Base-by-base conservation (phyloP, 192 early-diverging fungal genomes). In the Lobosporangium transversale region DNA sequence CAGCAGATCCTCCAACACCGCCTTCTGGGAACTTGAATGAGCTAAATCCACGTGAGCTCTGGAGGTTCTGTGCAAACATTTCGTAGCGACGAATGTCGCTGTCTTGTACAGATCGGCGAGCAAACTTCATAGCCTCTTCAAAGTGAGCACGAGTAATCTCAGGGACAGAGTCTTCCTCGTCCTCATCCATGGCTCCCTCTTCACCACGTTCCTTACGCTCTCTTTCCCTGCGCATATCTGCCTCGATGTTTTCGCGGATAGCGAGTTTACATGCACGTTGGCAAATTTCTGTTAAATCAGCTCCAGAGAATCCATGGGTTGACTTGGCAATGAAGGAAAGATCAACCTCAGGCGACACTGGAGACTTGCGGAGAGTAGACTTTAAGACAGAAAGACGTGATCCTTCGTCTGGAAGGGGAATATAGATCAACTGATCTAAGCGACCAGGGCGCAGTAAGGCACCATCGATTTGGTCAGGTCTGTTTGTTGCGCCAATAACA, bases 61-160 rank as follows among this genome's bases (percentile, higher is more conserved):
- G 96, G 79, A 99, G 83, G 82, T 96, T 99, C 78, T 96, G 95
- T 18, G 97, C 92, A 90, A 99, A 99, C 94, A 97, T 96, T 86
- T 99, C 96, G 83, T 99, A 99, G 83, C 92, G 94, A 78, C 95
- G 95, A 64, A 98, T 96, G 67, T 99, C 97, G 67, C 91, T 94
- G 78, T 98, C 95, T 56, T 89, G 92, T 10, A 99, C 97, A 14
- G 93, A 95, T 58, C 97, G 91, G 55, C 97, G 92, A 27, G 97
- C 97, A 84, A 86, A 97, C 85, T 88, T 89, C 97, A 99, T 99
- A 51, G 97, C 97, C 84, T 98, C 96, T 75, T 99, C 97, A 85
- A 99, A 99, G 85, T 99, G 96, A n/a, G 86, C 91, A 32, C 86
- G 80, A 32, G 97, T 97, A 73, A 99, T 93, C 71, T 94, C 90